Conservation (phyloP, 192 early-diverging fungal genomes). For the Coemansia sp. region DNA sequence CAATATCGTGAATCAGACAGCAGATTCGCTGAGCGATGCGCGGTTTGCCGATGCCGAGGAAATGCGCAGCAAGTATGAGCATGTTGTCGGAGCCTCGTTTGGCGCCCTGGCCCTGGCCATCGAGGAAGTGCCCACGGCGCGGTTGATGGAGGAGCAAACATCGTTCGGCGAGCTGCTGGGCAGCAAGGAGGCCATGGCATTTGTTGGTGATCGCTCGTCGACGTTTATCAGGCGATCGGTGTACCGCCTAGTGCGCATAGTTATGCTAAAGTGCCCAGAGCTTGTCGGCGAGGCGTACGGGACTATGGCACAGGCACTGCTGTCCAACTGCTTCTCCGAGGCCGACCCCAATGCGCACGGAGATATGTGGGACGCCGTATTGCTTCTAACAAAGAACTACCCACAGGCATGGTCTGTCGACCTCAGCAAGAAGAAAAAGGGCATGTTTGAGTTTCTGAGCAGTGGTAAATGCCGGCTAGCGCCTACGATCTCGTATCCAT, state of each 20-base stretch:
- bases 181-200: slow-evolving; percentile 10
- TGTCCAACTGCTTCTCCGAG: slow-evolving; percentile 72
- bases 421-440: slow-evolving; percentile 26
- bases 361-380: slow-evolving; percentile 88
- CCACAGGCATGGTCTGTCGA: slow-evolving; percentile 62
- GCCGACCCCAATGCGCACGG: slow-evolving; percentile 70
- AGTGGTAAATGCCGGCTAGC: slow-evolving; percentile 60
- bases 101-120: slow-evolving; percentile 29
- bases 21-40: slow-evolving; percentile 75
- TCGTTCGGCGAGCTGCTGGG: slow-evolving; percentile 37
- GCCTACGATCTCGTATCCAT: slow-evolving; percentile 69
- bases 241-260: slow-evolving; percentile 31
- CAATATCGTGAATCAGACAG: slow-evolving; percentile 73
- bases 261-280: slow-evolving; percentile 47
- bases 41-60: slow-evolving; percentile 42
- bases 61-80: slow-evolving; percentile 49
- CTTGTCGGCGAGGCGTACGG: slow-evolving; percentile 47
- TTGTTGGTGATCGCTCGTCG: slow-evolving; percentile 16
- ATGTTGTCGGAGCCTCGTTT: slow-evolving; percentile 46
- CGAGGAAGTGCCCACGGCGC: slow-evolving; percentile 27
- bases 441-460: slow-evolving; percentile 65
- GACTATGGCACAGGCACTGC: slow-evolving; percentile 61
- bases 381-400: slow-evolving; percentile 74
- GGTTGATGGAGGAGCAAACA: slow-evolving; percentile 24
- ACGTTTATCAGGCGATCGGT: slow-evolving; percentile 40